Conservation (phyloP, 192 early-diverging fungal genomes). For the Fimicolochytrium jonesii region DNA sequence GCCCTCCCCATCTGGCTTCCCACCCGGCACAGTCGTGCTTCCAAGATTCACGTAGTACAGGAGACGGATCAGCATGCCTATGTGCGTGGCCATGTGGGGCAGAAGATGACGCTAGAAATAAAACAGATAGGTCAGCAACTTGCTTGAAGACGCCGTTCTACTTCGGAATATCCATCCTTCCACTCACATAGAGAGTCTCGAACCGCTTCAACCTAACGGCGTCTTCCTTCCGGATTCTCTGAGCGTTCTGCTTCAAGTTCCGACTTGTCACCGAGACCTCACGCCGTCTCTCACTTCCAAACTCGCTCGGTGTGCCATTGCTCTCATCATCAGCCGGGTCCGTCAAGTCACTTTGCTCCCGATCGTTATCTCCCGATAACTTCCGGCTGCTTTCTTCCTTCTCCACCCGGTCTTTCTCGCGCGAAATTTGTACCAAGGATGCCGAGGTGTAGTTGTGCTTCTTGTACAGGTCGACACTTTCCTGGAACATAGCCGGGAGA, state of each 20-base stretch:
- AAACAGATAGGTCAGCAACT: too few relatives aligned
- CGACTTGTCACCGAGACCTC: slow-evolving; percentile 5
- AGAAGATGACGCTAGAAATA: slow-evolving; percentile 22
- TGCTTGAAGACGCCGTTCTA: too few relatives aligned
- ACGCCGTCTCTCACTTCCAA: slow-evolving; percentile 17
- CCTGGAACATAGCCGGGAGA: slow-evolving; percentile 26
- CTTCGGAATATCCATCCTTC: too few relatives aligned
- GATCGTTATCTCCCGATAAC: neutral
- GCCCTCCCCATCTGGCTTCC: slow-evolving; percentile 7
- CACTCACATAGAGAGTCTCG: slow-evolving; percentile 37
- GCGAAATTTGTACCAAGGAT: slow-evolving; percentile 30
- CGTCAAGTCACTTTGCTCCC: neutral
- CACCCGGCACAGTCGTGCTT: slow-evolving; percentile 6
- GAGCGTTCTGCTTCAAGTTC: neutral
- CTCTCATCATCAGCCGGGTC: slow-evolving; percentile 15
- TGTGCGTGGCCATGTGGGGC: slow-evolving; percentile 34
- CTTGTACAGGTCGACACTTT: slow-evolving; percentile 26
- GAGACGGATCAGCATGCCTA: slow-evolving; percentile 47
- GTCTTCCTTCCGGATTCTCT: slow-evolving; percentile 16
- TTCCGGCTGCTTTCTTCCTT: neutral
- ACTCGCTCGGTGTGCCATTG: slow-evolving; percentile 4
- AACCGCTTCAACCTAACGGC: slow-evolving; percentile 22
- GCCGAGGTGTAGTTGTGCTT: slow-evolving; percentile 33
- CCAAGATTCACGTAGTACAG: slow-evolving; percentile 51
- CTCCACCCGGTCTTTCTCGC: slow-evolving; percentile 14